Conservation (phyloP, 495 filamentous ascomycete species). For the Thozetella sp. region DNA sequence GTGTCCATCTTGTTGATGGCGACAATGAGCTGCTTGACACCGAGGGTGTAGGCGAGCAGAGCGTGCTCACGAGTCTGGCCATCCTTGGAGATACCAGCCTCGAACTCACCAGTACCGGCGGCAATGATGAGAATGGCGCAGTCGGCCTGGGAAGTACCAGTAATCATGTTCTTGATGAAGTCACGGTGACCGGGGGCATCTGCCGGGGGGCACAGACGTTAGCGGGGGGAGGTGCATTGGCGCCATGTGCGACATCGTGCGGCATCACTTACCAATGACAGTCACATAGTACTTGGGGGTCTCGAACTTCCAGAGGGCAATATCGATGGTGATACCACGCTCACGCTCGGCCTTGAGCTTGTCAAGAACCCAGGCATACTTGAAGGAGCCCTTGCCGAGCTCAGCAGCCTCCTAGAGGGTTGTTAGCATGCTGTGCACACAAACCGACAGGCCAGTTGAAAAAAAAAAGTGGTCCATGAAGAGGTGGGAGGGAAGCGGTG, state of each 20-base stretch:
- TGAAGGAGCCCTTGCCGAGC: constrained; percentile 99
- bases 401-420: constrained; percentile 89
- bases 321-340: constrained; percentile 99
- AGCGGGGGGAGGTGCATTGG: not conserved
- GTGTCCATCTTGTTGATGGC: constrained; percentile 99
- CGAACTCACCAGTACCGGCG: constrained; percentile 99
- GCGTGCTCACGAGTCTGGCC: constrained; percentile 99
- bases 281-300: constrained; percentile 98
- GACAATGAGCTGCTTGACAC: constrained; percentile 99
- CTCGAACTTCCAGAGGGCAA: constrained; percentile 99
- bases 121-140: constrained; percentile 99
- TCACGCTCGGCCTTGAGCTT: constrained; percentile 99
- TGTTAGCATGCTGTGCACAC: not conserved
- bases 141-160: constrained; percentile 99
- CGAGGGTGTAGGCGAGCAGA: constrained; percentile 99
- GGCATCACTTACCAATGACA: constrained; percentile 79
- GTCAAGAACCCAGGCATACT: constrained; percentile 99
- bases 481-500: too few relatives aligned
- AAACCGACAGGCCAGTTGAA: not conserved
- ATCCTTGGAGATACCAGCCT: constrained; percentile 99
- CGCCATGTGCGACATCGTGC: not conserved
- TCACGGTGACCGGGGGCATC: constrained; percentile 99
- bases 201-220: constrained; percentile 29
- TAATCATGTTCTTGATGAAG: constrained; percentile 99
- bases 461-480: not conserved